Evolutionary conservation across 2,329 filamentous ascomycete species (phyloP).

Genomic region (Penicillium olsonii): DNA sequence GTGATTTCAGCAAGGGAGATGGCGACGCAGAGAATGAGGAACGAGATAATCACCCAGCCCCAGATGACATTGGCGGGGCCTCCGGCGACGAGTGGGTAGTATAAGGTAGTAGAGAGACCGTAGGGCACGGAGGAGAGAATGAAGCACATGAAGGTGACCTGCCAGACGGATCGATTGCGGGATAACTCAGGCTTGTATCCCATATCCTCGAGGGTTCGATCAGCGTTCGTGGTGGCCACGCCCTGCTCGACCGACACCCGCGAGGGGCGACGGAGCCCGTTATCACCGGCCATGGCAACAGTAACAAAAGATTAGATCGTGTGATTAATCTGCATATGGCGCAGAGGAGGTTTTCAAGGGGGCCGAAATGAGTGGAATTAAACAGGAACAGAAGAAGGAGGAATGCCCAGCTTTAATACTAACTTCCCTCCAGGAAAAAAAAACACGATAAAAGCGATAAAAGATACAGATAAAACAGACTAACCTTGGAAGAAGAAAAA

Average conservation of each 20-base stretch:
- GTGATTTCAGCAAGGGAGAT: slow-evolving; percentile 68
- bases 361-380: slow-evolving; percentile 56
- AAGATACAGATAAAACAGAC: slow-evolving; percentile 55
- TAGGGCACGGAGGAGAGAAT: slow-evolving; percentile 72
- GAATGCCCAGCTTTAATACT: slow-evolving; percentile 39
- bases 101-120: slow-evolving; percentile 65
- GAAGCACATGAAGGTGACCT: slow-evolving; percentile 46
- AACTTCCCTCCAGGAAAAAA: background rate
- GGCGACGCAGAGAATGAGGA: slow-evolving; percentile 64
- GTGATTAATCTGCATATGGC: slow-evolving; percentile 3
- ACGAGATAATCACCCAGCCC: slow-evolving; percentile 66
- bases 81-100: slow-evolving; percentile 68
- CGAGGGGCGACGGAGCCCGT: slow-evolving; percentile 14
- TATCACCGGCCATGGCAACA: slow-evolving; percentile 14
- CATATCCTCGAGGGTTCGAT: slow-evolving; percentile 43
- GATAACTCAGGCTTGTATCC: slow-evolving; percentile 66
- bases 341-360: slow-evolving; percentile 58
- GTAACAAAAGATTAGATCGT: background rate
- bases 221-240: slow-evolving; percentile 15
- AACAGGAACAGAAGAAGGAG: slow-evolving; percentile 46
- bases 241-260: slow-evolving; percentile 16
- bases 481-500: slow-evolving; percentile 1
- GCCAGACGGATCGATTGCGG: slow-evolving; percentile 53
- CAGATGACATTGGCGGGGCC: slow-evolving; percentile 70
- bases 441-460: background rate